Evolutionary conservation across 371 early-diverging fungal genomes (phyloP).

Genomic region (Cokeromyces recurvatus): DNA sequence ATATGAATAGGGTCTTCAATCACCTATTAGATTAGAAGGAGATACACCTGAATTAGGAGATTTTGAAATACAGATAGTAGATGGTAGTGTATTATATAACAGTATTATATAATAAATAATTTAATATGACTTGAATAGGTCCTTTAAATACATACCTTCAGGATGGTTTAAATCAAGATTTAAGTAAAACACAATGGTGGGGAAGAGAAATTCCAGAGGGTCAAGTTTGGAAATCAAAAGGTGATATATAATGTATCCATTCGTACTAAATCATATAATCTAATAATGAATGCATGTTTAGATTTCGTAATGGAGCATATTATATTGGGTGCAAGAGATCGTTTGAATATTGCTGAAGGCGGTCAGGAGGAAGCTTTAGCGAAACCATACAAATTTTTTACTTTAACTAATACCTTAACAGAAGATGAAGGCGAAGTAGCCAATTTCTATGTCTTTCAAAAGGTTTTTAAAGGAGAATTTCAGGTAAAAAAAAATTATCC

Average conservation of each 20-base stretch:
- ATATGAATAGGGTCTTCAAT: conserved; percentile 33
- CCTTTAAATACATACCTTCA: conserved; percentile 25
- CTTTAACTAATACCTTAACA: conserved; percentile 26
- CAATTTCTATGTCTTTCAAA: conserved; percentile 54
- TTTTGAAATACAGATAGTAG: conserved; percentile 57
- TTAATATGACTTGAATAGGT: conserved; percentile 7
- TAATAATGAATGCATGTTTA: conserved; percentile 4
- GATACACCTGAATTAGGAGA: conserved; percentile 60
- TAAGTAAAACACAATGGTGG: conserved; percentile 44
- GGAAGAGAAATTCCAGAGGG: conserved; percentile 36
- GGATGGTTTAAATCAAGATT: conserved; percentile 23
- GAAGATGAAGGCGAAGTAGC: conserved; percentile 40
- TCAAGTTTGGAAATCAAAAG: conserved; percentile 46
- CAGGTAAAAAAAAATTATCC: conserved; percentile 38
- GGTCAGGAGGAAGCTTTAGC: conserved; percentile 21
- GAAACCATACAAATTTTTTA: conserved; percentile 29
- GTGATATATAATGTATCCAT: conserved; percentile 14
- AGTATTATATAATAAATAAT: no score
- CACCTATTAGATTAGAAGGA: conserved; percentile 50
- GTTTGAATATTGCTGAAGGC: conserved; percentile 1
- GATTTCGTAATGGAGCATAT: conserved; percentile 26
- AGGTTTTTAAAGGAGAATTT: conserved; percentile 51
- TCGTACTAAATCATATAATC: background rate
- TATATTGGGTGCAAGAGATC: conserved; percentile 16
- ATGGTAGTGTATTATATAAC: conserved; percentile 25